These are phyloP conservation scores for Fragaria nilgerrensis DNA, from an alignment of 306 rosid species.

Conservation along the genomic window DNA sequence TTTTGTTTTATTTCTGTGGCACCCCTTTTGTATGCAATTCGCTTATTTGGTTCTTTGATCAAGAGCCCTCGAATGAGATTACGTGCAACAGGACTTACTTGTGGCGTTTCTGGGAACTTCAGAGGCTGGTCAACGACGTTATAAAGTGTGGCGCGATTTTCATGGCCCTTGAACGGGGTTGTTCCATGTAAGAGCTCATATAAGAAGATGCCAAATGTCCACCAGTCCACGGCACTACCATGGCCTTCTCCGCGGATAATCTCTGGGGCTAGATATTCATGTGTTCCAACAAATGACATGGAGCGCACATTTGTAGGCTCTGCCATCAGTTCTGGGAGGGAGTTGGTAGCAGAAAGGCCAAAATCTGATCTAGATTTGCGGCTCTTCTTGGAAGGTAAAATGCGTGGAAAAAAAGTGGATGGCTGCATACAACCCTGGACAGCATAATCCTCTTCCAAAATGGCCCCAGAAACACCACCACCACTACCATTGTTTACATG, in stretches of 20 bases:
- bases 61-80: slow-evolving; percentile 78
- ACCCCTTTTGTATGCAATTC: slow-evolving; percentile 83
- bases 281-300: slow-evolving; percentile 96
- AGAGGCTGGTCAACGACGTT: slow-evolving; percentile 86
- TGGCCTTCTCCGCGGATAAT: slow-evolving; percentile 92
- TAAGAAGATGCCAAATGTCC: slow-evolving; percentile 93
- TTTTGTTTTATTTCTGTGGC: slow-evolving; percentile 88
- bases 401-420: slow-evolving; percentile 70
- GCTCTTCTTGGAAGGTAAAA: slow-evolving; percentile 65
- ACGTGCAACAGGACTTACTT: slow-evolving; percentile 52
- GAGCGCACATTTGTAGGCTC: slow-evolving; percentile 86
- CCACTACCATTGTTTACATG: slow-evolving; percentile 23
- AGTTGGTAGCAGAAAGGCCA: slow-evolving; percentile 53
- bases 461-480: slow-evolving; percentile 22
- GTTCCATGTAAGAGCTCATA: slow-evolving; percentile 79
- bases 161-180: slow-evolving; percentile 84
- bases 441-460: slow-evolving; percentile 44
- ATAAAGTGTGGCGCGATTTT: slow-evolving; percentile 73
- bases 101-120: slow-evolving; percentile 73
- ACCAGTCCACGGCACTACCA: slow-evolving; percentile 96
- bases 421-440: slow-evolving; percentile 52
- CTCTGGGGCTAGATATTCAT: slow-evolving; percentile 90
- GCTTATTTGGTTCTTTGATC: slow-evolving; percentile 75
- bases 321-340: slow-evolving; percentile 88
- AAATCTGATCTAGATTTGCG: slow-evolving; percentile 82